phyloP scores from a whole-genome alignment of 1,284 basidiomycete genomes.

The Cutaneotrichosporon sp. region DNA sequence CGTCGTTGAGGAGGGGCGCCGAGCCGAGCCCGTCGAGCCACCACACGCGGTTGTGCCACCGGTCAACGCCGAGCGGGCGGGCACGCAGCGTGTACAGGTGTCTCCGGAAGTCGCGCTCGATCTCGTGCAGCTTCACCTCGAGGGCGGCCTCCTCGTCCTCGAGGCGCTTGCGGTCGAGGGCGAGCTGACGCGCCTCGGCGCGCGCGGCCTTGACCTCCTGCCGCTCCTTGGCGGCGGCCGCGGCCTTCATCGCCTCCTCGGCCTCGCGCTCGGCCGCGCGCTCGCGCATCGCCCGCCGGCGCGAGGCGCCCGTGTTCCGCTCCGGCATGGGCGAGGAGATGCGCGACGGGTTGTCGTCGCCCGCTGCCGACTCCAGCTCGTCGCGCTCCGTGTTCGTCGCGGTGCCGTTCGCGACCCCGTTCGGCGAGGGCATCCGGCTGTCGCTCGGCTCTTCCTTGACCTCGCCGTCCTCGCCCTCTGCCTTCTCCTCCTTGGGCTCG shows the following conservation, averaged over 20 bases:
- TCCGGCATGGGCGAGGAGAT: conserved; percentile 15
- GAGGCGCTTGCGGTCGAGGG: conserved; percentile 69
- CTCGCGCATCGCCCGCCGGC: conserved; percentile 49
- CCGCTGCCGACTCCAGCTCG: conserved; percentile 43
- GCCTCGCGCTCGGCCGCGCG: conserved; percentile 50
- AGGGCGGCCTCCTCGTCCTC: conserved; percentile 83
- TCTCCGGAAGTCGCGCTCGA: conserved; percentile 91
- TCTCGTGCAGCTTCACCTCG: conserved; percentile 73
- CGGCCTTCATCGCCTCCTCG: conserved; percentile 64
- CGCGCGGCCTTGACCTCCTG: conserved; percentile 40
- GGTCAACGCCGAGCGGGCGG: conserved; percentile 83
- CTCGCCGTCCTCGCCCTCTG: conserved; percentile 63
- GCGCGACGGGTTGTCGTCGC: conserved; percentile 19
- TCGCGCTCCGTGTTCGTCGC: conserved; percentile 37
- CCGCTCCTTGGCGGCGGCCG: conserved; percentile 57
- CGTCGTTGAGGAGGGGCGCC: conserved; percentile 67
- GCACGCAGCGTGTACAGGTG: conserved; percentile 78
- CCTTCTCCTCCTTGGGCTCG: conserved; percentile 48
- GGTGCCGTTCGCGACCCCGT: conserved; percentile 31
- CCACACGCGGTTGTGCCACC: conserved; percentile 94
- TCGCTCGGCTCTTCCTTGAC: conserved; percentile 28
- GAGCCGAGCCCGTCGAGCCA: conserved; percentile 97
- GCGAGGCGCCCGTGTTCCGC: conserved; percentile 25
- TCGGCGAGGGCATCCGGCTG: conserved; percentile 30
- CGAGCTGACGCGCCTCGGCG: conserved; percentile 36